Evolutionary conservation across 768 basidiomycete genomes (phyloP).

Genomic region (Tremella mesenterica): DNA sequence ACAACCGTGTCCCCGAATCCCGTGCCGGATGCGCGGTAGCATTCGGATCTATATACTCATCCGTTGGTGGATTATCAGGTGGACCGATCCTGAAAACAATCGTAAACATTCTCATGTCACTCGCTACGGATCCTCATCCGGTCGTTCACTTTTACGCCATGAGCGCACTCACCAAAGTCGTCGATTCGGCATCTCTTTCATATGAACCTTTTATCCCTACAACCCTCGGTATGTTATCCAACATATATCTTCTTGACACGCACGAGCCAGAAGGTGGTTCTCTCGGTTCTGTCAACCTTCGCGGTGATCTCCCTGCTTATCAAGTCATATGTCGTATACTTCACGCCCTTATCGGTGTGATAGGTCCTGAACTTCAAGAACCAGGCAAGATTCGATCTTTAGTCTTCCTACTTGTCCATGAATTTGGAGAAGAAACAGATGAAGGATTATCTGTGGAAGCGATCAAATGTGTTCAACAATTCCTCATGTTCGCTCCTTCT

Average conservation of each 20-base stretch:
- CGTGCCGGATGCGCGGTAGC: slow-evolving; percentile 89
- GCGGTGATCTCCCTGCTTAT: slow-evolving; percentile 85
- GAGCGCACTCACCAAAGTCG: slow-evolving; percentile 71
- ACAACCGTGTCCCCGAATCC: slow-evolving; percentile 81
- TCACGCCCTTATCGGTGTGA: slow-evolving; percentile 82
- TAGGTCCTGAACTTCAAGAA: slow-evolving; percentile 93
- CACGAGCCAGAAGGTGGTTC: slow-evolving; percentile 91
- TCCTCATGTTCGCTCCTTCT: slow-evolving; percentile 88
- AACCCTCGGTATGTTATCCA: slow-evolving; percentile 82
- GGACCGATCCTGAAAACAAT: slow-evolving; percentile 91
- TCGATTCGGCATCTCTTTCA: slow-evolving; percentile 81
- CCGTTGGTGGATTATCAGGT: slow-evolving; percentile 89
- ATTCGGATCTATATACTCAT: slow-evolving; percentile 80
- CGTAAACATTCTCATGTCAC: slow-evolving; percentile 86
- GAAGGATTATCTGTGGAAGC: slow-evolving; percentile 85
- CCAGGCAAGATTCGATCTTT: slow-evolving; percentile 67
- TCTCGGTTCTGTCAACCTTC: slow-evolving; percentile 67
- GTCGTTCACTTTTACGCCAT: slow-evolving; percentile 91
- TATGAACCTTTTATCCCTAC: slow-evolving; percentile 81
- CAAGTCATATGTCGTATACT: slow-evolving; percentile 85
- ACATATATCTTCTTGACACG: slow-evolving; percentile 76
- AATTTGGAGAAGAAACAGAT: slow-evolving; percentile 75
- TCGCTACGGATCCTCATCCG: slow-evolving; percentile 92
- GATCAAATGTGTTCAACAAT: slow-evolving; percentile 90
- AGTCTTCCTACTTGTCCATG: slow-evolving; percentile 72